Evolutionary conservation across 2,329 filamentous ascomycete genomes (phyloP).

Genomic region (Aspergillus luchuensis): DNA sequence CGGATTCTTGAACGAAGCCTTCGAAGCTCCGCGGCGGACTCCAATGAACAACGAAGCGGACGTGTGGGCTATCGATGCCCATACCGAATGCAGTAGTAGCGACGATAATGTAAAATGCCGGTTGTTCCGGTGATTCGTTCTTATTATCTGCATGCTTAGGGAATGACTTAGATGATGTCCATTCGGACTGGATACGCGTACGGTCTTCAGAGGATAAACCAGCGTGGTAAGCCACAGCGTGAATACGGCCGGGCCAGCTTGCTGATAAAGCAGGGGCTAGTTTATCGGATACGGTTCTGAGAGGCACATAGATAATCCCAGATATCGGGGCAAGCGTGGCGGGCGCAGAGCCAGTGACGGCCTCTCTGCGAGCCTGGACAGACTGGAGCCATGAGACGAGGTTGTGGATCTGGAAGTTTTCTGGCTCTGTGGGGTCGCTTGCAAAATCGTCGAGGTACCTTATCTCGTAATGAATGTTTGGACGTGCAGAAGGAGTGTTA

Average conservation of each 20-base stretch:
- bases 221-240: slow-evolving; percentile 52
- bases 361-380: slow-evolving; percentile 70
- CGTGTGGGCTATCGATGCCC: slow-evolving; percentile 95
- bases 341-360: slow-evolving; percentile 45
- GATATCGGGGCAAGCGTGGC: slow-evolving; percentile 40
- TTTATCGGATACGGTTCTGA: slow-evolving; percentile 43
- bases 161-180: slow-evolving; percentile 34
- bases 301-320: slow-evolving; percentile 52
- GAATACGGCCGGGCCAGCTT: slow-evolving; percentile 35
- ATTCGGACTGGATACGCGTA: slow-evolving; percentile 56
- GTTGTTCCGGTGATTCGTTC: slow-evolving; percentile 30
- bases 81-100: slow-evolving; percentile 96
- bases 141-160: slow-evolving; percentile 5
- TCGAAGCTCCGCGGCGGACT: slow-evolving; percentile 91
- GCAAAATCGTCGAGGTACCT: slow-evolving; percentile 55
- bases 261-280: slow-evolving; percentile 41
- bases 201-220: slow-evolving; percentile 72
- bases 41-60: slow-evolving; percentile 95
- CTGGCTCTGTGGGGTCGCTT: slow-evolving; percentile 32
- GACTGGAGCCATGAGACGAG: slow-evolving; percentile 74
- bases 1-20: slow-evolving; percentile 94
- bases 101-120: slow-evolving; percentile 86
- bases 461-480: slow-evolving; percentile 89
- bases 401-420: slow-evolving; percentile 71
- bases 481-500: slow-evolving; percentile 78